Base-by-base conservation (phyloP, 2,329 filamentous ascomycete species). In the Shiraia bambusicola region DNA sequence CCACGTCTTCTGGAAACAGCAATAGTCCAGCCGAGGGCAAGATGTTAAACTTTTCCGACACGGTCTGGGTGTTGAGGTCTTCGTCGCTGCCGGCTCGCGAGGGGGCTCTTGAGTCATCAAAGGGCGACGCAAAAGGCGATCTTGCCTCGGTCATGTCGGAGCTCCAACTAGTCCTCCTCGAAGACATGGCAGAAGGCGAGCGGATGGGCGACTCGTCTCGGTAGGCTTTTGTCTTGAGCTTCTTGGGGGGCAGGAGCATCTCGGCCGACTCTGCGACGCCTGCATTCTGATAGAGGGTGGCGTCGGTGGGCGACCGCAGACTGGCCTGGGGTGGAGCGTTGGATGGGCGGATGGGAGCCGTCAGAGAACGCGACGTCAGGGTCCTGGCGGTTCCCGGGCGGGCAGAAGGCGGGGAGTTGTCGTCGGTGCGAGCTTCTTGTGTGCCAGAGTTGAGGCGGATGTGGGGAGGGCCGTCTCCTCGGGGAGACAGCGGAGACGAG, bases 21-120 rank as follows among this genome's bases (percentile, higher is more conserved):
- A 88, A 63, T 37, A 87, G 67, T 5, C 82, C 82, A 11, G 82
- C 79, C 2, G 81, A 83, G 1, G 84, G 83, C 61, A 80, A 73
- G 38, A 88, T 87, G 59, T 86, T 86, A 66, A 84, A 87, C 65
- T 87, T 87, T 58, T 86, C 82, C 12, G 82, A 81, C 3, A 87
- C 84, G 1, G 84, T 87, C 69, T 87, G 83, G 0, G 83, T 87
- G 57, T 86, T 87, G 38, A 86, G 37, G 14, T 83, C 78, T 17
- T 85, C 81, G 32, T 86, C 81, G 56, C 81, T 85, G n/a, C 76
- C 80, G 14, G 78, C 73, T 47, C 78, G 70, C 35, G 81, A 84
- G 2, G 78, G 77, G 10, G 77, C 74, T 50, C 76, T 71, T 4
- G 79, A 81, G 48, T 84, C 81, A 45, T 80, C 78, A 51, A 82